phyloP scores from a whole-genome alignment of 2,329 filamentous ascomycete species.

The Cladosporium sphaerospermum region DNA sequence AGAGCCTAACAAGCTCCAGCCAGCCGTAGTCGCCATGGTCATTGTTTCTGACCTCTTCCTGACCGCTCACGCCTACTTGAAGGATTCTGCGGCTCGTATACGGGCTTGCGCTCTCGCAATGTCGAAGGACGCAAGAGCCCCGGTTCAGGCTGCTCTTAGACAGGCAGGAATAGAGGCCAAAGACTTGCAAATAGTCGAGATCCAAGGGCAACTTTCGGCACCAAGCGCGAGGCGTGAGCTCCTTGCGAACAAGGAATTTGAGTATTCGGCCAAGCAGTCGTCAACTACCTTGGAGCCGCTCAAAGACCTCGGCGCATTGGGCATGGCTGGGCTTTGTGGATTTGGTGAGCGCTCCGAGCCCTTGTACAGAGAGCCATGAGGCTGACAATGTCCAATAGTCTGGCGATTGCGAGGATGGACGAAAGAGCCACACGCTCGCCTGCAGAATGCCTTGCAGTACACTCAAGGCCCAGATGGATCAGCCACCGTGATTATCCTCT shows the following conservation, averaged over 20 bases:
- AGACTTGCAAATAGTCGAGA: constrained; percentile 19
- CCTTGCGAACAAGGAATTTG: not conserved
- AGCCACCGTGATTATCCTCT: constrained; percentile 16
- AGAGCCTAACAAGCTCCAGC: constrained; percentile 10
- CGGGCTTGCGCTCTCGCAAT: constrained; percentile 12
- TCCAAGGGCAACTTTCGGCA: constrained; percentile 5
- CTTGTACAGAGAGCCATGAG: not conserved
- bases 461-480: constrained; percentile 10
- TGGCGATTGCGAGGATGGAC: constrained; percentile 24
- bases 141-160: constrained; percentile 14
- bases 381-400: constrained; percentile 12
- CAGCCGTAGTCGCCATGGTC: constrained; percentile 17
- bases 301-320: constrained; percentile 11
- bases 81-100: constrained; percentile 19
- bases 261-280: not conserved
- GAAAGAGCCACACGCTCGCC: constrained; percentile 9
- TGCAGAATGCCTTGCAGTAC: constrained; percentile 18
- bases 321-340: constrained; percentile 15
- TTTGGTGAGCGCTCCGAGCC: constrained; percentile 14
- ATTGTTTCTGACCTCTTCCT: constrained; percentile 22
- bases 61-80: constrained; percentile 23
- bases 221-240: not conserved
- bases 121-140: not conserved
- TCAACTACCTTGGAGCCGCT: not conserved
- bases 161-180: constrained; percentile 15